Evolutionary conservation across 2,329 filamentous ascomycete species (phyloP).

Genomic region (Nannizziopsis arthrosporioides): DNA sequence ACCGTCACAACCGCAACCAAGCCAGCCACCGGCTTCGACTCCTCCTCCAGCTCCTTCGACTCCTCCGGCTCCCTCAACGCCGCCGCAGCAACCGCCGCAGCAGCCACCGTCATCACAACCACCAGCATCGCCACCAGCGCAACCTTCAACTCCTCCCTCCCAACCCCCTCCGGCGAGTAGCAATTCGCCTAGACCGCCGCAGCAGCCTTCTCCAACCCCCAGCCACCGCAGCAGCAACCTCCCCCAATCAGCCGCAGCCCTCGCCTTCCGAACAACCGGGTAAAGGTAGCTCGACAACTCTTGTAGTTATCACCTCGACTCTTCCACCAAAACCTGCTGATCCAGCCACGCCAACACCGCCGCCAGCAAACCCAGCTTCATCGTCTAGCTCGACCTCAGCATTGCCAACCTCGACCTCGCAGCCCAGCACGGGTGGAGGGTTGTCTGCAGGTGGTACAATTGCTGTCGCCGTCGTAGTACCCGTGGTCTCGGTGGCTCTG

Average conservation of each 20-base stretch:
- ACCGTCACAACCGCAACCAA: not conserved
- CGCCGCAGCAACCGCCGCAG: conserved; percentile 6
- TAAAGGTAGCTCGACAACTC: conserved; percentile 15
- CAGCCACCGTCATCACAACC: conserved; percentile 12
- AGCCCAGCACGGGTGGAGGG: conserved; percentile 23
- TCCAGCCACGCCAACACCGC: conserved; percentile 1
- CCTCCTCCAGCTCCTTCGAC: not conserved
- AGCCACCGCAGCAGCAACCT: conserved; percentile 2
- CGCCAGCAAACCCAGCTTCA: conserved; percentile 9
- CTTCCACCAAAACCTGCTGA: conserved; percentile 12
- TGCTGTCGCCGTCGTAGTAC: conserved; percentile 85
- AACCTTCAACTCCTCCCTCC: conserved; percentile 1
- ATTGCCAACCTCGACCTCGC: conserved; percentile 20
- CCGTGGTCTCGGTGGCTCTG: conserved; percentile 75
- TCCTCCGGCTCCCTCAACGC: conserved; percentile 3
- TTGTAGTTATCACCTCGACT: conserved; percentile 20
- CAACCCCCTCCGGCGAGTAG: not conserved
- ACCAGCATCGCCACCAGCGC: conserved; percentile 3
- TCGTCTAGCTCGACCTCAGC: conserved; percentile 17
- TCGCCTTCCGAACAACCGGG: not conserved
- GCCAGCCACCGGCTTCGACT: not conserved
- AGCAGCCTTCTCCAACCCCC: not conserved
- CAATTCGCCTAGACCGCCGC: not conserved
- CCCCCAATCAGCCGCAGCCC: conserved; percentile 4
- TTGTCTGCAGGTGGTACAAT: conserved; percentile 54